Conservation (phyloP, 371 early-diverging fungal genomes). For the Rhizomucor pusillus region DNA sequence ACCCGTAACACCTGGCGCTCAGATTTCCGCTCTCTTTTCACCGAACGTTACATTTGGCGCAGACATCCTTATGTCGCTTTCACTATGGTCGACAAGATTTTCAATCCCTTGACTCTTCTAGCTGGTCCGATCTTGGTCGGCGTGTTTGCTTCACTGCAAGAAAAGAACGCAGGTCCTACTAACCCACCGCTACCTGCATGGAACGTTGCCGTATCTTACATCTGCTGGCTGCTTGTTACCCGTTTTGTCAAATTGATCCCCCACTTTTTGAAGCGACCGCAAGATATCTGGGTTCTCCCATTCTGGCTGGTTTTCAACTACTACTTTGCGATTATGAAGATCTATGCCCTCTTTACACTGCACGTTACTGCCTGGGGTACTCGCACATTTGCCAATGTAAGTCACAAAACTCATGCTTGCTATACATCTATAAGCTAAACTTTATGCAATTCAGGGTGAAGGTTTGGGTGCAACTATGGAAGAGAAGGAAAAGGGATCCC, state of each 20-base stretch:
- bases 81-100: conserved; percentile 71
- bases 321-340: conserved; percentile 62
- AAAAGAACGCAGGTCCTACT: conserved; percentile 10
- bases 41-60: conserved; percentile 59
- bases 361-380: conserved; percentile 70
- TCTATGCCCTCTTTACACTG: conserved; percentile 58
- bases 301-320: conserved; percentile 62
- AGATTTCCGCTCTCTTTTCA: conserved; percentile 61
- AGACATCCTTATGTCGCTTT: conserved; percentile 70
- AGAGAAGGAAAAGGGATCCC: neutral
- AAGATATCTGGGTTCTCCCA: conserved; percentile 58
- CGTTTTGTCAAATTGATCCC: conserved; percentile 57
- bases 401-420: neutral
- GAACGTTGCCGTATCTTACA: conserved; percentile 53
- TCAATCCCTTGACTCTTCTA: conserved; percentile 66
- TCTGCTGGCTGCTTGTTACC: conserved; percentile 60
- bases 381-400: conserved; percentile 17
- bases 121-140: conserved; percentile 62
- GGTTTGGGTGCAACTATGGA: conserved; percentile 1
- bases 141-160: conserved; percentile 20
- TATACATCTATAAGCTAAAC: neutral
- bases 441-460: conserved; percentile 1
- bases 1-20: conserved; percentile 74
- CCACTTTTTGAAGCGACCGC: conserved; percentile 55
- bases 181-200: conserved; percentile 28